Evolutionary conservation across 1,139 yeast species (phyloP).

Genomic region (Oligophagozyma castellii): DNA sequence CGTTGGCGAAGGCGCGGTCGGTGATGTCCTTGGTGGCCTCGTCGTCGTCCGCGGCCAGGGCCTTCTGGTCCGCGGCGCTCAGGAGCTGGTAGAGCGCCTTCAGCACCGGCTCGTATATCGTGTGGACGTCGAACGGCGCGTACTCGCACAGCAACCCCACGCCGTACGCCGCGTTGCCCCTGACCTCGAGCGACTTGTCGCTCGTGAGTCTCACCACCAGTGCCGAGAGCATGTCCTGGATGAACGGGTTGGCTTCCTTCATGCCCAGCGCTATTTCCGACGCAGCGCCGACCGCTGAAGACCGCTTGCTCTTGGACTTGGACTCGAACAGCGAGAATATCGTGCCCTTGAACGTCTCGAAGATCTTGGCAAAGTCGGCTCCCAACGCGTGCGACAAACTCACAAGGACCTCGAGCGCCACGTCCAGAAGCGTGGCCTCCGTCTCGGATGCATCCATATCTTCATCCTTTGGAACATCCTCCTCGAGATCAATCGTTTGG

Average conservation of each 20-base stretch:
- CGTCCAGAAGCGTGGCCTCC: slow-evolving; percentile 73
- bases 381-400: slow-evolving; percentile 54
- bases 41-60: slow-evolving; percentile 44
- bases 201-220: slow-evolving; percentile 54
- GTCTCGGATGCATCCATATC: slow-evolving; percentile 71
- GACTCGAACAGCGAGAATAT: slow-evolving; percentile 48
- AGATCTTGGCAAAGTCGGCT: slow-evolving; percentile 59
- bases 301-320: slow-evolving; percentile 63
- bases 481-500: slow-evolving; percentile 54
- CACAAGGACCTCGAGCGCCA: slow-evolving; percentile 75
- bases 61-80: slow-evolving; percentile 61
- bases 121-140: slow-evolving; percentile 44
- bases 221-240: slow-evolving; percentile 55
- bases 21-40: slow-evolving; percentile 73
- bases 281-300: slow-evolving; percentile 73
- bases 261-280: slow-evolving; percentile 81
- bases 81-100: slow-evolving; percentile 68
- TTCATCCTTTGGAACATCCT: slow-evolving; percentile 34
- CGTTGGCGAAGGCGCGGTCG: slow-evolving; percentile 81
- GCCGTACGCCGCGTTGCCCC: slow-evolving; percentile 95
- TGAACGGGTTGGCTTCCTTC: slow-evolving; percentile 51
- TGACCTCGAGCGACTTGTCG: slow-evolving; percentile 78
- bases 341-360: slow-evolving; percentile 57
- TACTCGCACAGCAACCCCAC: slow-evolving; percentile 66
- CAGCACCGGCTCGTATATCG: slow-evolving; percentile 56